A percentile compares a stretch with the other conserved stretches of the same genome.
phyloP scores from a whole-genome alignment of 129 eudicot species.

The Silybum marianum region DNA sequence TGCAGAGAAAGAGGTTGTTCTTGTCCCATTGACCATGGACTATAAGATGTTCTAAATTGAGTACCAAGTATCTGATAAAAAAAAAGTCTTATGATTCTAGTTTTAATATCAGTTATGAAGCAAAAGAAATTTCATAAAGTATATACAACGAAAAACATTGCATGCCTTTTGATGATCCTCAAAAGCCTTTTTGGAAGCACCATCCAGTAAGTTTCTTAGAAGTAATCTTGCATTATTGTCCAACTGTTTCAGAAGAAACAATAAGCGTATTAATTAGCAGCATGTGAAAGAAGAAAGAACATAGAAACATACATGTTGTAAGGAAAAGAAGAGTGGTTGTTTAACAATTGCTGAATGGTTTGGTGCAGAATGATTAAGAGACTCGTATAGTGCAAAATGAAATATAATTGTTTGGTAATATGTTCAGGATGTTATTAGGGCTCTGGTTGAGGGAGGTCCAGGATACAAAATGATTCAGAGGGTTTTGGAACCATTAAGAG shows the following conservation, averaged over 20 bases:
- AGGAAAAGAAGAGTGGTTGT: too few relatives aligned
- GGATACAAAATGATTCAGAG: too few relatives aligned
- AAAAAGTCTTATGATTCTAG: background rate
- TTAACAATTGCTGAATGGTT: too few relatives aligned
- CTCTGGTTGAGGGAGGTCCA: too few relatives aligned
- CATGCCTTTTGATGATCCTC: slow-evolving; percentile 39
- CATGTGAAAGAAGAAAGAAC: background rate
- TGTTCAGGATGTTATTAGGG: too few relatives aligned
- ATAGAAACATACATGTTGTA: background rate
- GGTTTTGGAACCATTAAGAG: too few relatives aligned
- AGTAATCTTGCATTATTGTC: slow-evolving; percentile 40
- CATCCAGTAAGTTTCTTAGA: slow-evolving; percentile 38
- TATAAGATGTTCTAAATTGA: slow-evolving; percentile 21
- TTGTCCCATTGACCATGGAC: slow-evolving; percentile 29
- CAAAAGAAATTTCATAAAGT: background rate
- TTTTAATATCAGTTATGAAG: background rate
- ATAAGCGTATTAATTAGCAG: background rate
- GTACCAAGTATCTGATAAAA: slow-evolving; percentile 39
- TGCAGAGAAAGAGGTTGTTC: slow-evolving; percentile 7
- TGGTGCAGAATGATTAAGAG: too few relatives aligned
- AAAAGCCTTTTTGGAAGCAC: slow-evolving; percentile 36
- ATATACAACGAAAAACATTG: background rate
- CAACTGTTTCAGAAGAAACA: slow-evolving; percentile 33
- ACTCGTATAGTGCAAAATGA: too few relatives aligned
- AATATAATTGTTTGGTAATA: too few relatives aligned